A percentile compares a stretch with the other conserved stretches of the same genome.
These are phyloP conservation scores for Calendula officinalis DNA, from an alignment of 129 eudicot genomes.

Conservation along the genomic window DNA sequence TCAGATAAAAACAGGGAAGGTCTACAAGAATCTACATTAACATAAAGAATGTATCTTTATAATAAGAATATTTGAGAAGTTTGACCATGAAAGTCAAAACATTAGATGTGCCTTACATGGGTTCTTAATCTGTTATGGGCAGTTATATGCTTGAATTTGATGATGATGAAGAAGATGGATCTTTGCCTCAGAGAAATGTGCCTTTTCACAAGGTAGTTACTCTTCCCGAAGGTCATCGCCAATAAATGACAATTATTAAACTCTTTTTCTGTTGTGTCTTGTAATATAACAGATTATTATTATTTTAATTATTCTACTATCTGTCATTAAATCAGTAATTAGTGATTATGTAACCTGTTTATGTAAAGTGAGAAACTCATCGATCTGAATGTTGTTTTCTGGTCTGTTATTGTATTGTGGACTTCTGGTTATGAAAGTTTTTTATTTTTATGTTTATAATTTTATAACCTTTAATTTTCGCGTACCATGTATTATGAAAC, in stretches of 20 bases:
- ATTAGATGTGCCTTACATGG: background rate
- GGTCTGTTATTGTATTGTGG: background rate
- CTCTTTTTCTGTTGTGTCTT: background rate
- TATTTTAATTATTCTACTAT: background rate
- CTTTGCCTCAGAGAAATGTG: slow-evolving; percentile 61
- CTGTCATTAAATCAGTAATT: background rate
- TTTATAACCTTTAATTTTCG: background rate
- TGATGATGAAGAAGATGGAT: slow-evolving; percentile 82
- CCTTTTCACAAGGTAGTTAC: slow-evolving; percentile 77
- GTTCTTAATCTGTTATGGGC: slow-evolving; percentile 7
- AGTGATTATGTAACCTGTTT: background rate
- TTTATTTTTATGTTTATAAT: background rate
- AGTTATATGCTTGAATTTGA: slow-evolving; percentile 77
- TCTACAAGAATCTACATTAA: background rate
- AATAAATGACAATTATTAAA: slow-evolving; percentile 40
- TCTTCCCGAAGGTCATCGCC: slow-evolving; percentile 80
- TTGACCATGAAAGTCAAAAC: slow-evolving; percentile 9
- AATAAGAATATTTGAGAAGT: background rate
- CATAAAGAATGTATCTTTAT: background rate
- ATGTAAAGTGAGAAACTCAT: slow-evolving; percentile 8
- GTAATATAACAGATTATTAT: slow-evolving; percentile 11
- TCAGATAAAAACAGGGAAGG: background rate
- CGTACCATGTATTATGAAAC: background rate
- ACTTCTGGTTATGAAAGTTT: background rate
- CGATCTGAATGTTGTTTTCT: background rate